Conservation (phyloP, 2,329 filamentous ascomycete species). For the Colletotrichum sojae region DNA sequence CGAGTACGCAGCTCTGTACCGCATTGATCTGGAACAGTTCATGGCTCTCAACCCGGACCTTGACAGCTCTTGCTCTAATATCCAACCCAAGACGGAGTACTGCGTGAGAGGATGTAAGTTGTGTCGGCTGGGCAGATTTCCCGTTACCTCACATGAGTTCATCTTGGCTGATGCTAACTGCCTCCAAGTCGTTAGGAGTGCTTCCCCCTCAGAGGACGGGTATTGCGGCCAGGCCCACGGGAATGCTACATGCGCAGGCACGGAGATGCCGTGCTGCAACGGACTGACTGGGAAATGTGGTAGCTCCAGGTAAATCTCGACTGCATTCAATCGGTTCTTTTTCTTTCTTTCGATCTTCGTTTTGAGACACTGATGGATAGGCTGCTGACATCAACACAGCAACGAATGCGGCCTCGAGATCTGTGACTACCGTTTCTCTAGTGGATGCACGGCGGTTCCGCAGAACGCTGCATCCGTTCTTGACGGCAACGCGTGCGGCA, state of each 20-base stretch:
- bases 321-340: neutral
- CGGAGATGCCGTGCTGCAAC: neutral
- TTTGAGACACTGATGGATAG: neutral
- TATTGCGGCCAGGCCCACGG: neutral
- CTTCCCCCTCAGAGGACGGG: neutral
- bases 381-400: neutral
- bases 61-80: slow-evolving; percentile 46
- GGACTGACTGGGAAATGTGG: neutral
- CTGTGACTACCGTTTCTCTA: slow-evolving; percentile 5
- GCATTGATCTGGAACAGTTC: slow-evolving; percentile 44
- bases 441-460: neutral
- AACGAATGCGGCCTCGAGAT: neutral
- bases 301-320: slow-evolving; percentile 1
- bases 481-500: neutral
- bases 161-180: neutral
- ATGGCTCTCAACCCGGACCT: slow-evolving; percentile 48
- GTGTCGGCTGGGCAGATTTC: slow-evolving; percentile 9
- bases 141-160: neutral
- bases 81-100: slow-evolving; percentile 47
- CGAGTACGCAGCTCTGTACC: slow-evolving; percentile 42
- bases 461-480: neutral
- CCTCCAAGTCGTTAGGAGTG: neutral
- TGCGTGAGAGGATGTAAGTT: slow-evolving; percentile 49
- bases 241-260: neutral
- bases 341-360: neutral